Percentiles rank a stretch among this genome's conserved stretches.
phyloP scores from a whole-genome alignment of 1,139 yeast genomes.

The Pichia sp. region DNA sequence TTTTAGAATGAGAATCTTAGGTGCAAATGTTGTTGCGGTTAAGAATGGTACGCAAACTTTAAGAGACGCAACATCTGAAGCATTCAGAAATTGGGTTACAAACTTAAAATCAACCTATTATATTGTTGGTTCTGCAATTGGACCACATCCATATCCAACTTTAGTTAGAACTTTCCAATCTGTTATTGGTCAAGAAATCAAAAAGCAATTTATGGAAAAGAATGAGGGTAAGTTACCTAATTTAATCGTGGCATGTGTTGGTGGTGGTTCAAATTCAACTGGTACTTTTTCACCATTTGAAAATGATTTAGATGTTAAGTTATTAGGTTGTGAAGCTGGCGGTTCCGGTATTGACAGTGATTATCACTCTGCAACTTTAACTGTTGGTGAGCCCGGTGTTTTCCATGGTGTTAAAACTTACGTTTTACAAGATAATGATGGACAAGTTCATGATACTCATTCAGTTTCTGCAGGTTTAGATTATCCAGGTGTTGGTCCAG shows the following conservation, averaged over 20 bases:
- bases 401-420: conserved; percentile 96
- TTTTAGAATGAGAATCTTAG: conserved; percentile 92
- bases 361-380: conserved; percentile 86
- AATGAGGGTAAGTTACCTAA: conserved; percentile 84
- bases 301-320: conserved; percentile 64
- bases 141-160: conserved; percentile 98
- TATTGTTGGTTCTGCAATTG: conserved; percentile 96
- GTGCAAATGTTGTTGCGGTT: conserved; percentile 92
- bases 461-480: conserved; percentile 98
- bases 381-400: conserved; percentile 93
- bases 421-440: conserved; percentile 83
- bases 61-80: conserved; percentile 97
- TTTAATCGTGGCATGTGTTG: conserved; percentile 96
- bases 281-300: conserved; percentile 96
- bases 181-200: conserved; percentile 92
- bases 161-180: conserved; percentile 97
- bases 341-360: conserved; percentile 92
- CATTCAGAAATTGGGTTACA: conserved; percentile 93
- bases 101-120: conserved; percentile 81
- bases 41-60: conserved; percentile 92
- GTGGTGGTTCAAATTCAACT: conserved; percentile 96
- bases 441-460: conserved; percentile 96
- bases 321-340: conserved; percentile 97
- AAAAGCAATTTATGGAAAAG: conserved; percentile 74
- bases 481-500: conserved; percentile 99